These are phyloP conservation scores for Arachis stenosperma DNA, from an alignment of 306 rosid species.

Conservation along the genomic window DNA sequence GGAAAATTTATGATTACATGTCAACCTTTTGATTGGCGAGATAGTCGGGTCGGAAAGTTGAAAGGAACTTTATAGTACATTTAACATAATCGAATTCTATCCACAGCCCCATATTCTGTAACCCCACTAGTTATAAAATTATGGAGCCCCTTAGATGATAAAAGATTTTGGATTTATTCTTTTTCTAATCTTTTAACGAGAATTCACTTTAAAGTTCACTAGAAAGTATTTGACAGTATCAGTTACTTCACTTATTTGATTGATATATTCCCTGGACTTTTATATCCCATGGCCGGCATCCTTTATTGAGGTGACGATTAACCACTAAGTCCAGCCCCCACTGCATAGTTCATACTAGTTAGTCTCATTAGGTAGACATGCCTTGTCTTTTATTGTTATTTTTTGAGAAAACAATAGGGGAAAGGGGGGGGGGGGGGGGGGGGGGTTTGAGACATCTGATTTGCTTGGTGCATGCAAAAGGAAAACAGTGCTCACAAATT, in stretches of 20 bases:
- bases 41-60: not conserved
- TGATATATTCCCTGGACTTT: not conserved
- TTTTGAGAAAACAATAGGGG: not conserved
- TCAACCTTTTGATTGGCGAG: not conserved
- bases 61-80: not conserved
- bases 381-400: constrained; percentile 11
- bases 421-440: not conserved
- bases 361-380: constrained; percentile 17
- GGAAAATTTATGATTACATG: not conserved
- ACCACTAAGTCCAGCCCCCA: not conserved
- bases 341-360: not conserved
- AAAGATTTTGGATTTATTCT: not conserved
- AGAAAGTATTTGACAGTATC: too few relatives aligned
- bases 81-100: not conserved
- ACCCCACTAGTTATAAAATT: not conserved
- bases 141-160: not conserved
- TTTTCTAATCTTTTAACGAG: not conserved
- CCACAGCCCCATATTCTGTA: not conserved
- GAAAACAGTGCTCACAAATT: not conserved
- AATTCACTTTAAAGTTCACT: too few relatives aligned
- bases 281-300: not conserved
- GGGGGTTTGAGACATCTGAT: not conserved
- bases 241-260: not conserved
- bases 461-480: not conserved
- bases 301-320: constrained; percentile 3